phyloP scores from a whole-genome alignment of 1,284 basidiomycete species.

The Cutaneotrichosporon dermatis region DNA sequence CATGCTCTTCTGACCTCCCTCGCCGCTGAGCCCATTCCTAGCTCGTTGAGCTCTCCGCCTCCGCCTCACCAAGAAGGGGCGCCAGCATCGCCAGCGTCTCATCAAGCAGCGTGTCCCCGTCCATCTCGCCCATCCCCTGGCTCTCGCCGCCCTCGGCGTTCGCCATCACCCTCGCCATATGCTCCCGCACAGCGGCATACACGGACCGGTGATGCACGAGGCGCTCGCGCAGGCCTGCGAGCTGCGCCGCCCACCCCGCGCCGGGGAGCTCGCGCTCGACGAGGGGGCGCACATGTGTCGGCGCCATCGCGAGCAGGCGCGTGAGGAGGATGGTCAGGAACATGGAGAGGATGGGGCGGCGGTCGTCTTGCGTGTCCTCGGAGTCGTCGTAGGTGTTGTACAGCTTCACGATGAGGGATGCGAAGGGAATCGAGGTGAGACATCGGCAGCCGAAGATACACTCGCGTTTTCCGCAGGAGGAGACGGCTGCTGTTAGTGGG shows the following conservation, averaged over 20 bases:
- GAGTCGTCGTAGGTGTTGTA: slow-evolving; percentile 3
- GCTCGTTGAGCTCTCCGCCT: too few species aligned
- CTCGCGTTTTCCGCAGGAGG: slow-evolving; percentile 9
- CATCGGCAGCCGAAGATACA: slow-evolving; percentile 12
- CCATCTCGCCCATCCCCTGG: too few species aligned
- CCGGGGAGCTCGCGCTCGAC: slow-evolving; percentile 7
- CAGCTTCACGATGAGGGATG: slow-evolving; percentile 4
- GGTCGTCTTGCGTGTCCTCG: background rate
- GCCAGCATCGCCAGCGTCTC: too few species aligned
- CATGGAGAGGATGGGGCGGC: slow-evolving; percentile 1
- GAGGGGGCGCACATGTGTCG: background rate
- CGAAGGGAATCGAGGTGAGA: background rate
- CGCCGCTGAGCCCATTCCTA: too few species aligned
- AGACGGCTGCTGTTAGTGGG: slow-evolving; percentile 8
- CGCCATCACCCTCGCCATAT: background rate
- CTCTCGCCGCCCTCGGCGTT: background rate
- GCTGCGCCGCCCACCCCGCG: background rate
- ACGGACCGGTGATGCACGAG: background rate
- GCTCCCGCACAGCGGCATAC: background rate
- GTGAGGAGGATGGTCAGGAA: slow-evolving; percentile 15
- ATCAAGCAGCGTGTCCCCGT: too few species aligned
- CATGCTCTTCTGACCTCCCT: too few species aligned
- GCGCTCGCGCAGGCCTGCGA: background rate
- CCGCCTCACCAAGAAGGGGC: too few species aligned
- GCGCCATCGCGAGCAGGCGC: slow-evolving; percentile 1